Conservation (phyloP, 2,329 filamentous ascomycete species). For the Claviceps spartinae region DNA sequence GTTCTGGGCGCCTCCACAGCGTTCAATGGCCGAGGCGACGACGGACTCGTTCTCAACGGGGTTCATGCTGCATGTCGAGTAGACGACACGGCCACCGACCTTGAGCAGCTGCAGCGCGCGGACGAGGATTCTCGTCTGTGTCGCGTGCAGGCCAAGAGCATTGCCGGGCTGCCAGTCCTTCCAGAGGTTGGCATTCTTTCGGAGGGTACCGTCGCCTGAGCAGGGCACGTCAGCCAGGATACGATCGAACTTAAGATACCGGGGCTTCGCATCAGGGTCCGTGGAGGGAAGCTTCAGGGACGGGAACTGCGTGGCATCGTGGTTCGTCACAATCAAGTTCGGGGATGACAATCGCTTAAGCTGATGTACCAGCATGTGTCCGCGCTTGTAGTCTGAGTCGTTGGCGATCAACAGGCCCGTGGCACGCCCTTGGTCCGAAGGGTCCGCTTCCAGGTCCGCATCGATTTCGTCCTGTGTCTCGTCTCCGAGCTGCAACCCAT, state of each 20-base stretch:
- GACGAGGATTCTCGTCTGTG: slow-evolving; percentile 80
- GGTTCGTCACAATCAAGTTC: slow-evolving; percentile 93
- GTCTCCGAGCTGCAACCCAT: slow-evolving; percentile 37
- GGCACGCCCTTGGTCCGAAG: slow-evolving; percentile 67
- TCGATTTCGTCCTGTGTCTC: slow-evolving; percentile 34
- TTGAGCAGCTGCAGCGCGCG: slow-evolving; percentile 93
- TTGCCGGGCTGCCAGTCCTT: slow-evolving; percentile 86
- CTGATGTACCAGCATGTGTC: slow-evolving; percentile 94
- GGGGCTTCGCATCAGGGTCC: slow-evolving; percentile 39
- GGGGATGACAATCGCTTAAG: slow-evolving; percentile 94
- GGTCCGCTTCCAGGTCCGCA: slow-evolving; percentile 42
- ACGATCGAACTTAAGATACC: slow-evolving; percentile 91
- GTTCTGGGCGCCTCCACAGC: slow-evolving; percentile 71
- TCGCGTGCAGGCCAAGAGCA: slow-evolving; percentile 72
- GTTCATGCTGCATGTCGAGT: slow-evolving; percentile 98
- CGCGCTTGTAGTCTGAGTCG: slow-evolving; percentile 90
- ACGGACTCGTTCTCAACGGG: slow-evolving; percentile 95
- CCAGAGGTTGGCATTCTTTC: slow-evolving; percentile 92
- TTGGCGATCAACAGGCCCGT: slow-evolving; percentile 92
- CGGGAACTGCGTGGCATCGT: slow-evolving; percentile 92
- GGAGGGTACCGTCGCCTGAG: slow-evolving; percentile 83
- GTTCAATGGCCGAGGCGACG: slow-evolving; percentile 72
- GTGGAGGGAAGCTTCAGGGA: slow-evolving; percentile 67
- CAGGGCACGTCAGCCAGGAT: slow-evolving; percentile 95
- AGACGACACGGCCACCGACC: slow-evolving; percentile 85